phyloP scores from a whole-genome alignment of 2,329 filamentous ascomycete species.

The Karstenula rhodostoma region DNA sequence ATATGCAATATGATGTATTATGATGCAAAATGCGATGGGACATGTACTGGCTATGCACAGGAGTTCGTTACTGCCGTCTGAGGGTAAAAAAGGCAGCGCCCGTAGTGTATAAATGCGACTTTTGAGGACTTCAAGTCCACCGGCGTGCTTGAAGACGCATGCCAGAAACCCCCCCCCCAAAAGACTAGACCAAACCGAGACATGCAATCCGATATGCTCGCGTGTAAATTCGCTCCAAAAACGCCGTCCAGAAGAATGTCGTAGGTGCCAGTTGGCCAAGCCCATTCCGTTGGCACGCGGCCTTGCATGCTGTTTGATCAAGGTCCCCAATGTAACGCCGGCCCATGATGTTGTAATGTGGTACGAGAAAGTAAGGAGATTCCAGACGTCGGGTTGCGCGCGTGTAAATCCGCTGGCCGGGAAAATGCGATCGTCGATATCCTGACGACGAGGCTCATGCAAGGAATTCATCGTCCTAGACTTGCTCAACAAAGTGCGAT shows the following conservation, averaged over 20 bases:
- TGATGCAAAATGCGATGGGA: constrained; percentile 11
- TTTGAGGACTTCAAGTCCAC: constrained; percentile 1
- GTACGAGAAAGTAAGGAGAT: constrained; percentile 31
- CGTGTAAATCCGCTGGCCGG: constrained; percentile 25
- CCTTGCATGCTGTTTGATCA: constrained; percentile 13
- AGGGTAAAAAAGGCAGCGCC: background rate
- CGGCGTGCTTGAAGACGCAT: constrained; percentile 13
- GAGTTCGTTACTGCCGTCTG: background rate
- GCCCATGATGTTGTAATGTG: constrained; percentile 25
- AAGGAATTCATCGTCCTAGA: constrained; percentile 32
- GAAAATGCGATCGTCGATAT: constrained; percentile 21
- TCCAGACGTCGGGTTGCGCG: constrained; percentile 28
- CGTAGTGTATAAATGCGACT: constrained; percentile 14
- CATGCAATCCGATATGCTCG: constrained; percentile 26
- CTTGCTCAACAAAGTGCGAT: constrained; percentile 49
- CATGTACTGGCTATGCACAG: constrained; percentile 11
- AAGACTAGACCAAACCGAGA: constrained; percentile 26
- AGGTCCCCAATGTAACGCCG: constrained; percentile 21
- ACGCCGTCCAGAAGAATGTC: constrained; percentile 28
- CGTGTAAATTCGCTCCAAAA: constrained; percentile 35
- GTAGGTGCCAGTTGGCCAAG: constrained; percentile 24
- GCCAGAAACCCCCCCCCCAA: constrained; percentile 11
- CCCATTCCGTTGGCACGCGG: constrained; percentile 14
- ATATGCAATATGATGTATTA: constrained; percentile 6
- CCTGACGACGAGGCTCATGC: constrained; percentile 23